Evolutionary conservation across 169 alveolate genomes (phyloP), one percentile per base, ranked within the genome.

Genomic region (Prorocentrum cordatum): DNA sequence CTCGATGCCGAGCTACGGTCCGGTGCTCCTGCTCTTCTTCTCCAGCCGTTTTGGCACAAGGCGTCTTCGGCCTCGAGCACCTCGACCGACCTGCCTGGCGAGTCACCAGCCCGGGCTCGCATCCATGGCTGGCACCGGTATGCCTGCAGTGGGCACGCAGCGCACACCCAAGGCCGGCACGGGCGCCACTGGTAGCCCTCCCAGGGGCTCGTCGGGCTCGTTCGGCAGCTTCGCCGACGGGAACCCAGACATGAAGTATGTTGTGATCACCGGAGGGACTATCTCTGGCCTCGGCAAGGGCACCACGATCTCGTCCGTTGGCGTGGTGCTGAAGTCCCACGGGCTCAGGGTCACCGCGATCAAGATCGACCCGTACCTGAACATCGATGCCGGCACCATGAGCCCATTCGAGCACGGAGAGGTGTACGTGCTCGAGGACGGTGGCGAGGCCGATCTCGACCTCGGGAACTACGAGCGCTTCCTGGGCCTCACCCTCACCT

Each of bases 391-490:
- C 33, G 99, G 99, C 33, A 96, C 98, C 18, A 97, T 98, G 98
- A 95, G 98, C 64, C 99, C 99, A 31, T 95, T 95, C 79, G 99
- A 96, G 92, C 99, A 98, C 89, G 98, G 99, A 18, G 99, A 97
- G 92, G 99, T 96, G 35, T 93, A 73, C 90, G 99, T 96, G 31
- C 94, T 97, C 42, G 98, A 96, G 45, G 99, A 97, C 80, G 99
- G 99, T 2, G 99, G 97, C 22, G 99, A 98, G 90, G 99, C 95
- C 14, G 99, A 98, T 94, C 92, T 98, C 79, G 99, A 98, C 92
- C 92, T 98, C 91, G 99, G 99, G n/a, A 98, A 98, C 93, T 98
- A 98, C 92, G 99, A 98, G 94, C 93, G 99, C 66, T 96, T 96
- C 92, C 92, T 98, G 54, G 39, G 45, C 31, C 92, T 96, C 27